These are phyloP conservation scores for Colletotrichum truncatum DNA, from an alignment of 2,329 filamentous ascomycete species.

Conservation along the genomic window DNA sequence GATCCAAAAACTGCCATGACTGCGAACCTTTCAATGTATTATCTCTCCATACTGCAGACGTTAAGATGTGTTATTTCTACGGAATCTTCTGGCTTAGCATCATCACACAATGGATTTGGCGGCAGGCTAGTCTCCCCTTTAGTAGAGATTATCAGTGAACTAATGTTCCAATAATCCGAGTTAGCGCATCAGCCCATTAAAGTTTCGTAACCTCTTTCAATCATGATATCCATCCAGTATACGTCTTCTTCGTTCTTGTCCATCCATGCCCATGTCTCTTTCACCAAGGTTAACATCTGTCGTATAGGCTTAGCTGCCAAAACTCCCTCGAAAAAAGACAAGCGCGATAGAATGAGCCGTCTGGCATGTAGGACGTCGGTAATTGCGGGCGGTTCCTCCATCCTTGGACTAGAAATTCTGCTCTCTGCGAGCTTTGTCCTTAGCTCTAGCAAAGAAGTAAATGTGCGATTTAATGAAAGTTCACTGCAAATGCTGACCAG, in stretches of 20 bases:
- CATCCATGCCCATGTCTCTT: conserved; percentile 51
- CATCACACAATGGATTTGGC: too few species aligned
- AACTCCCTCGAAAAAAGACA: conserved; percentile 47
- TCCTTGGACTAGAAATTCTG: conserved; percentile 36
- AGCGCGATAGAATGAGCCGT: conserved; percentile 46
- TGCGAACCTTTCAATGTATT: too few species aligned
- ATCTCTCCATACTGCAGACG: too few species aligned
- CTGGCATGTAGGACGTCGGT: conserved; percentile 45
- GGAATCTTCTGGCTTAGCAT: too few species aligned
- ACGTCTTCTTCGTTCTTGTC: conserved; percentile 33
- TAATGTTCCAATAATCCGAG: neutral
- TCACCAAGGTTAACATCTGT: conserved; percentile 49
- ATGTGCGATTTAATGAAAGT: conserved; percentile 38
- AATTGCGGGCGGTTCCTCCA: conserved; percentile 30
- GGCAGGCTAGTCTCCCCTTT: too few species aligned
- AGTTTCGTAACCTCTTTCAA: conserved; percentile 36
- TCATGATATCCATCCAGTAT: conserved; percentile 54
- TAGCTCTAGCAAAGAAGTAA: neutral
- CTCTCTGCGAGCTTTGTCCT: neutral
- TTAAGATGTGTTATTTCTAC: too few species aligned
- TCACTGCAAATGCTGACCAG: conserved; percentile 54
- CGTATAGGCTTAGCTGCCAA: conserved; percentile 51
- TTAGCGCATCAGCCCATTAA: conserved; percentile 24
- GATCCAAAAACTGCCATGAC: too few species aligned
- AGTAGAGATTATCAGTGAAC: too few species aligned